Base-by-base conservation (phyloP, 2,329 filamentous ascomycete species). In the Epichloe sp. region DNA sequence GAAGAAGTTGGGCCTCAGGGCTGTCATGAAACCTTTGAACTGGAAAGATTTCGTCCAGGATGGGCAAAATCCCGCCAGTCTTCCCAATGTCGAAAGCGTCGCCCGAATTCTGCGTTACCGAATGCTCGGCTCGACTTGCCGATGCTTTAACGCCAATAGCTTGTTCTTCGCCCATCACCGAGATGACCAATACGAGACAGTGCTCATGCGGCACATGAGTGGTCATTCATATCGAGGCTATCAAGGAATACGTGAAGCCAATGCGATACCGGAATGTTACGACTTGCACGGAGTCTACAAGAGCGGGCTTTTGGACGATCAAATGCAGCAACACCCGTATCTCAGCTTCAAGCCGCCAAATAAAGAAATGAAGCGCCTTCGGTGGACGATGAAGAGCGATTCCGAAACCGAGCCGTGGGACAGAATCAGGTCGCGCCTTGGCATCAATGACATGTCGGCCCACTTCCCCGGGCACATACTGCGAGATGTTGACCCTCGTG, bases 121-220 rank as follows among this genome's bases (percentile, higher is more conserved):
- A 54, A 71, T 74, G 0, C 66, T 97, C 1, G 90, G 86, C 1
- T 62, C 59, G 14, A 73, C 75, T 7, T 89, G 86, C 62, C 65
- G 66, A 15, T 63, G 68, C 1, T 58, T 69, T 5, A 63, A 68
- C 0, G 77, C 86, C 4, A 68, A 66, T 4, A 78, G 79, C 19
- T 64, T 97, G 2, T 76, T 96, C 40, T 71, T 94, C 31, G 93
- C 84, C 4, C 93, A 98, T 63, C 93, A 98, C 63, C 73, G 78
- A 55, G 90, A 96, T 60, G 93, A 98, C 60, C 88, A 93, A 62
- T 85, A 89, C 51, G 93, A 98, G 69, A 96, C 90, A 0, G 75
- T 94, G 4, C 68, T 97, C 47, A 86, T 89, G 82, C 79, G 93
- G 42, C 66, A 97, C 37, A 67, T 83, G 8, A 72, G 73, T 3